A percentile compares a stretch with the other conserved stretches of the same genome.
These are phyloP conservation scores for Pseudogymnoascus verrucosus DNA, from an alignment of 2,329 filamentous ascomycete species.

Conservation along the genomic window DNA sequence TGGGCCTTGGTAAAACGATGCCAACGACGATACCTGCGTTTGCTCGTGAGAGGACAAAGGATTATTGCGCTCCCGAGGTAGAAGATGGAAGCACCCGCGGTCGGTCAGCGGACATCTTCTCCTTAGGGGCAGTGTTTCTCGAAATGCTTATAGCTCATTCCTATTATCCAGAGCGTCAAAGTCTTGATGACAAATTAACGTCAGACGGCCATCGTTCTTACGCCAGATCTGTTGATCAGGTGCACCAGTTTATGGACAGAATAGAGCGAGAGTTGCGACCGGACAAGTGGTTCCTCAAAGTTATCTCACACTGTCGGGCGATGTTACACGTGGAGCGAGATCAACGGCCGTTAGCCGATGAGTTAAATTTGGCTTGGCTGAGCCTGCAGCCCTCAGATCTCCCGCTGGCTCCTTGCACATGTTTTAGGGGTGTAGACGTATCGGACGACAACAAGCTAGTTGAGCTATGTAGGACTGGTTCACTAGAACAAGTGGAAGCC, in stretches of 20 bases:
- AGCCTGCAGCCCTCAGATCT: neutral
- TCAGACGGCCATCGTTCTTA: neutral
- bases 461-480: neutral
- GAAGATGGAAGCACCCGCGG: neutral
- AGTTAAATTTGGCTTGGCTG: neutral
- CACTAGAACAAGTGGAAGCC: neutral
- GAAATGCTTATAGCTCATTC: conserved; percentile 12
- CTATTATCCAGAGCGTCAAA: neutral
- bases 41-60: neutral
- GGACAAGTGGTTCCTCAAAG: neutral
- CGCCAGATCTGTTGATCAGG: neutral
- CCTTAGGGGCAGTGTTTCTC: conserved; percentile 13
- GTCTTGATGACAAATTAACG: neutral
- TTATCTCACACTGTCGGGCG: neutral
- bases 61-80: conserved; percentile 12
- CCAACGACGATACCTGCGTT: neutral
- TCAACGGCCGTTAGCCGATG: neutral
- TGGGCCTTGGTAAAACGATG: neutral
- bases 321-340: neutral
- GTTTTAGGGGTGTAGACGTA: neutral
- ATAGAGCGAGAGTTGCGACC: neutral
- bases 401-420: neutral
- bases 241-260: neutral
- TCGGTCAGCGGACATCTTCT: conserved; percentile 11
- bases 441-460: neutral